A percentile compares a stretch with the other conserved stretches of the same genome.
Evolutionary conservation across 73 alveolate genomes (phyloP).

Genomic region (Paramecium primaurelia): DNA sequence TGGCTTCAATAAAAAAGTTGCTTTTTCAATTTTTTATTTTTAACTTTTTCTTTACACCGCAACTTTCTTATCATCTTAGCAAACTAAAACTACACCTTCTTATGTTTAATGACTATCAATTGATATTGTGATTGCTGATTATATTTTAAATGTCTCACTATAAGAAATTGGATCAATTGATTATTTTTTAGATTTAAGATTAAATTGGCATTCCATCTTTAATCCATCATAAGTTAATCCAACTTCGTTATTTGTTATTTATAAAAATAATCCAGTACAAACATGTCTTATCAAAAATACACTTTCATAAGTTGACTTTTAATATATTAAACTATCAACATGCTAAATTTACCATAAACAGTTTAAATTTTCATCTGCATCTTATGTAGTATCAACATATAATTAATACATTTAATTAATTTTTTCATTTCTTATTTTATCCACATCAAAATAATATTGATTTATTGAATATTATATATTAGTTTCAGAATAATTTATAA

Average conservation of each 20-base stretch:
- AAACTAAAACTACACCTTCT: not conserved
- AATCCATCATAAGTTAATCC: constrained; percentile 14
- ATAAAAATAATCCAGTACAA: constrained; percentile 6
- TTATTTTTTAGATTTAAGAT: not conserved
- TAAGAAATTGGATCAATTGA: not conserved
- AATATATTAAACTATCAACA: not conserved
- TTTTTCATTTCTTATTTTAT: not conserved
- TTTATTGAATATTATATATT: not conserved
- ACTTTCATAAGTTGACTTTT: constrained; percentile 9
- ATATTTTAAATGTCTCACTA: constrained; percentile 3
- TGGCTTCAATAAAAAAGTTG: not conserved
- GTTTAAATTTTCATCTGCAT: not conserved
- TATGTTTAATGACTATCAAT: not conserved
- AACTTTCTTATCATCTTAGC: not conserved
- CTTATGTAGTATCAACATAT: not conserved
- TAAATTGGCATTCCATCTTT: not conserved
- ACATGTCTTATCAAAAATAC: constrained; percentile 32
- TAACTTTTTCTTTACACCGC: not conserved
- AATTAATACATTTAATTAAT: not conserved
- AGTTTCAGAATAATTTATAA: not conserved
- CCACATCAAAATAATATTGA: constrained; percentile 11
- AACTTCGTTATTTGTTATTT: not conserved
- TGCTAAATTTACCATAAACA: not conserved
- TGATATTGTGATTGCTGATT: not conserved
- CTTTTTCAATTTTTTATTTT: not conserved